A percentile compares a stretch with the other conserved stretches of the same genome.
These are phyloP conservation scores for Rhodotorula babjevae DNA, from an alignment of 768 basidiomycete species.

Conservation along the genomic window DNA sequence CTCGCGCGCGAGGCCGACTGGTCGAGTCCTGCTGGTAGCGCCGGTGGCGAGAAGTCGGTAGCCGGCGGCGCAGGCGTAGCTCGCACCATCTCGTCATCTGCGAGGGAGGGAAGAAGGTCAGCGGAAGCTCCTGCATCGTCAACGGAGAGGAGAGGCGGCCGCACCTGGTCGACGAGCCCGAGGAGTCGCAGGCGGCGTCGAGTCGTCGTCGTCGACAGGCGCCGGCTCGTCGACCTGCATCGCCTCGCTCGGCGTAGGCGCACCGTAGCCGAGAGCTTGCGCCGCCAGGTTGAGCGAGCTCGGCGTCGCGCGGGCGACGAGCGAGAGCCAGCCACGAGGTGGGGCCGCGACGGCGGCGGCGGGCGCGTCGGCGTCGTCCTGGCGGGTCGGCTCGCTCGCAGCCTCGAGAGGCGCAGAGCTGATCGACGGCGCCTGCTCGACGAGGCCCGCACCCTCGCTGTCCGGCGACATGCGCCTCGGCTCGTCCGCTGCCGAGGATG, in stretches of 20 bases:
- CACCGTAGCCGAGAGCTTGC: not conserved
- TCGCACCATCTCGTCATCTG: conserved; percentile 10
- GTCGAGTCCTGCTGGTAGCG: not conserved
- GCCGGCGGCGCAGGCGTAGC: not conserved
- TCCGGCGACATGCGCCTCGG: no score
- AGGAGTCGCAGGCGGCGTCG: not conserved
- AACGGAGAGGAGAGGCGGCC: not conserved
- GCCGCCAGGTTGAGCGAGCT: not conserved
- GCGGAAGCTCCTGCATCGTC: no score
- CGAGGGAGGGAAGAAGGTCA: not conserved
- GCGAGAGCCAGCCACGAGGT: not conserved
- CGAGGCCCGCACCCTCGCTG: not conserved
- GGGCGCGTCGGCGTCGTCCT: not conserved
- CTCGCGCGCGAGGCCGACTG: conserved; percentile 5
- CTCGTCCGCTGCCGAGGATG: not conserved
- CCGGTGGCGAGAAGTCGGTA: not conserved
- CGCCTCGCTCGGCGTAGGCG: not conserved
- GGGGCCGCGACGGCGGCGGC: no score
- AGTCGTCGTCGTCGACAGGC: not conserved
- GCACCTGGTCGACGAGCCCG: not conserved
- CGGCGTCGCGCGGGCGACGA: conserved; percentile 5
- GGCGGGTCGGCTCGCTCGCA: not conserved
- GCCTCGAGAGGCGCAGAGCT: not conserved
- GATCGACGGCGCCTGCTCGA: no score
- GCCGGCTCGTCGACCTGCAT: not conserved